These are phyloP conservation scores for Amoebophrya sp. DNA, from an alignment of 169 alveolate genomes.

Conservation along the genomic window DNA sequence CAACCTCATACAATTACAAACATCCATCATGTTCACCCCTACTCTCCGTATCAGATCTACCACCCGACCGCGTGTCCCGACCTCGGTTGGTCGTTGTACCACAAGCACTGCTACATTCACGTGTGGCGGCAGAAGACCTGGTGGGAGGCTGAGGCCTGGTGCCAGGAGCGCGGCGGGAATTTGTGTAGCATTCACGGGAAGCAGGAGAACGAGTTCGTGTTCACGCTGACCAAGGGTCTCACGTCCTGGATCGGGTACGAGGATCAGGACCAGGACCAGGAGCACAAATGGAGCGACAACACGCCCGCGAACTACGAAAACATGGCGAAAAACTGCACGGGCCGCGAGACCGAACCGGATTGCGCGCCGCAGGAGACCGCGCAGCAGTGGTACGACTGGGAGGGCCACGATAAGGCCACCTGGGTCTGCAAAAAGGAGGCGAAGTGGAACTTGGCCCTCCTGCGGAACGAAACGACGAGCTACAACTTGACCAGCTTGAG, in stretches of 20 bases:
- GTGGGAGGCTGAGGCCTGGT: constrained; percentile 12
- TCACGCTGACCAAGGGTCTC: constrained; percentile 9
- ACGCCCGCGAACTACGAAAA: not conserved
- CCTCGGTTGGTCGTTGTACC: not conserved
- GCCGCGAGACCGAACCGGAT: not conserved
- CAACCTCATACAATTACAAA: not conserved
- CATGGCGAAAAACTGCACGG: not conserved
- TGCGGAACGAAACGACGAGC: not conserved
- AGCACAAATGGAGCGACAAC: not conserved
- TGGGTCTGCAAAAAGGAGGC: constrained; percentile 16
- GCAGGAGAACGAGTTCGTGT: constrained; percentile 16
- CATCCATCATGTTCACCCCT: not conserved
- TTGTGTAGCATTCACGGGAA: not conserved
- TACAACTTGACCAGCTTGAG: not conserved
- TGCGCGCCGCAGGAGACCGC: not conserved
- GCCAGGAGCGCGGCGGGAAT: not conserved
- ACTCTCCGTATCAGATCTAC: not conserved
- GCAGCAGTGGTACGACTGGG: constrained; percentile 24
- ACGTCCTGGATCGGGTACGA: constrained; percentile 10
- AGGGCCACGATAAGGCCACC: not conserved
- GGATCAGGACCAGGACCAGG: not conserved
- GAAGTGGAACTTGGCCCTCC: not conserved
- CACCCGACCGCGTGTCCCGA: not conserved
- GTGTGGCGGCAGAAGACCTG: not conserved
- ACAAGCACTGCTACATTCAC: not conserved